Conservation (phyloP, 1,139 yeast species). For the Diutina neorugosa region DNA sequence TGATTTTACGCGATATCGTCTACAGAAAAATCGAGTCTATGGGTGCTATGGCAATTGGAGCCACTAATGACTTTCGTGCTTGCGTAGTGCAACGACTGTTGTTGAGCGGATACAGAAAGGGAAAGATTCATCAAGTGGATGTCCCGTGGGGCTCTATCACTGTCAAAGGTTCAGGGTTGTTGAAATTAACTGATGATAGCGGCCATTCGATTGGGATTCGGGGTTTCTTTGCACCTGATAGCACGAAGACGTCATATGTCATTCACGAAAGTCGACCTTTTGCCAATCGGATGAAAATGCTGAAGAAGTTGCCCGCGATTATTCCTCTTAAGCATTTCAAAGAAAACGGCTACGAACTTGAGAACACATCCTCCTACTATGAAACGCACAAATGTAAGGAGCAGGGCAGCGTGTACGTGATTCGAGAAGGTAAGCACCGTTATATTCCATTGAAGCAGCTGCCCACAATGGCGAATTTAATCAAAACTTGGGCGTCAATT, state of each 20-base stretch:
- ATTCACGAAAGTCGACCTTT: too few relatives aligned
- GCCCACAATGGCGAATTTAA: background rate
- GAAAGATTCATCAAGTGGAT: background rate
- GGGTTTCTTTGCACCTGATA: too few relatives aligned
- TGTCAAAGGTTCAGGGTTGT: background rate
- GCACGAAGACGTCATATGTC: too few relatives aligned
- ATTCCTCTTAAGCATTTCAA: too few relatives aligned
- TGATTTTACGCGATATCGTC: too few relatives aligned
- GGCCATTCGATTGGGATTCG: background rate
- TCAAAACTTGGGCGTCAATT: background rate
- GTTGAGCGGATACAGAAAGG: background rate
- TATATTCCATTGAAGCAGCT: background rate
- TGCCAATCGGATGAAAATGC: too few relatives aligned
- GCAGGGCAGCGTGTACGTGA: background rate
- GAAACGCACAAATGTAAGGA: background rate
- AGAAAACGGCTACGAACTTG: too few relatives aligned
- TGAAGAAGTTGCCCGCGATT: too few relatives aligned
- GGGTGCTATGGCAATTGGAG: background rate
- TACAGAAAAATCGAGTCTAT: background rate
- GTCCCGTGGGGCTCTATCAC: background rate
- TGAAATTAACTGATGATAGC: background rate
- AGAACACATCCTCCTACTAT: too few relatives aligned
- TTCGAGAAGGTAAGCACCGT: background rate
- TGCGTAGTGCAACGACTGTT: background rate
- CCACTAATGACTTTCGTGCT: background rate